Evolutionary conservation across 495 filamentous ascomycete species (phyloP).

Genomic region (Cladorrhinum samala): DNA sequence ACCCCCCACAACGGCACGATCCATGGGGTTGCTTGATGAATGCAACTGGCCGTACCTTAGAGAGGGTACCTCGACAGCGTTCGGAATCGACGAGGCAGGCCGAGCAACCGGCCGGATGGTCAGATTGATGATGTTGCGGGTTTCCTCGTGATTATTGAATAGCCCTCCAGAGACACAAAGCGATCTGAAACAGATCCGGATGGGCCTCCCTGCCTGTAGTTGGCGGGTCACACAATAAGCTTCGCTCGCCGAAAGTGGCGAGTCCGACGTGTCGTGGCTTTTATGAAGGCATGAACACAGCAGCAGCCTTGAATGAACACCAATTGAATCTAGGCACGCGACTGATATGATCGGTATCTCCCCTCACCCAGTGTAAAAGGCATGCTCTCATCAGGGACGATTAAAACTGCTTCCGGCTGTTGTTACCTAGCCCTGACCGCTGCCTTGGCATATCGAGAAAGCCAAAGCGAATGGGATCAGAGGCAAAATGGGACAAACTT

Average conservation of each 20-base stretch:
- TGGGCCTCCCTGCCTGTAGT: not conserved
- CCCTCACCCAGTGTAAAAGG: not conserved
- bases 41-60: no score
- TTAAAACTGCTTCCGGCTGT: not conserved
- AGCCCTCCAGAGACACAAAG: not conserved
- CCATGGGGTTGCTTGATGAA: not conserved
- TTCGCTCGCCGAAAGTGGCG: not conserved
- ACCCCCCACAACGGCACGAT: not conserved
- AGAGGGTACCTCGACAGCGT: no score
- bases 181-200: conserved; percentile 10
- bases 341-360: not conserved
- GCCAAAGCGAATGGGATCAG: not conserved
- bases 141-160: not conserved
- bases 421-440: not conserved
- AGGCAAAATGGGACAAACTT: not conserved
- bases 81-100: no score
- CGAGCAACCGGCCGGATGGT: no score
- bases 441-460: not conserved
- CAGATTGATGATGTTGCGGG: no score
- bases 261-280: not conserved
- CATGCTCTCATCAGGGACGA: no score
- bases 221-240: not conserved
- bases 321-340: not conserved
- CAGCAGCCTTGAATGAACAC: not conserved
- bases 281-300: not conserved